A percentile compares a stretch with the other conserved stretches of the same genome.
Conservation (phyloP, 2,329 filamentous ascomycete genomes). For the Arthroderma uncinatum region DNA sequence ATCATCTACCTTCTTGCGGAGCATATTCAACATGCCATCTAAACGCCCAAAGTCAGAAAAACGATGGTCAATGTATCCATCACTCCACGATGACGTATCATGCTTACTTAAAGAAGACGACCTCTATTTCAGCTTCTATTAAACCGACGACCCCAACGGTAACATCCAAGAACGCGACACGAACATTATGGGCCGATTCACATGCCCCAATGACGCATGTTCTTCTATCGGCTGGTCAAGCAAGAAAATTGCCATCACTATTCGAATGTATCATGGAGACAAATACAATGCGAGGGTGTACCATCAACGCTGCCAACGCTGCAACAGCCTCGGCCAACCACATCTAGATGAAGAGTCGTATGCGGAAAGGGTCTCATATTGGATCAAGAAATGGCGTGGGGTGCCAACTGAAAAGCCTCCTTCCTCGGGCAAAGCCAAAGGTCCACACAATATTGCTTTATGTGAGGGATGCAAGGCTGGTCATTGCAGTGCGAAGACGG, state of each 20-base stretch:
- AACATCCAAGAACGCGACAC: constrained; percentile 28
- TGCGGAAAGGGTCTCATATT: constrained; percentile 34
- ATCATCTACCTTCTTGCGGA: too few relatives aligned
- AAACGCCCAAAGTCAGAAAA: neutral
- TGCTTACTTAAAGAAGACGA: constrained; percentile 21
- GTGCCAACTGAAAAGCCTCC: constrained; percentile 19
- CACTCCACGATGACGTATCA: constrained; percentile 24
- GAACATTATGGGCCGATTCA: constrained; percentile 35
- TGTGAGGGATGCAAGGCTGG: constrained; percentile 28
- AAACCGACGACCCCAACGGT: constrained; percentile 19
- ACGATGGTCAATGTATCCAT: constrained; percentile 27
- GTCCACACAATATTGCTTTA: constrained; percentile 20
- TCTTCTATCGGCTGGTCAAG: constrained; percentile 28
- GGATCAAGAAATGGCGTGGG: constrained; percentile 33
- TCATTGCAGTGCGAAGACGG: constrained; percentile 17
- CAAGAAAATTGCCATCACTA: constrained; percentile 34
- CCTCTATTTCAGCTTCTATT: constrained; percentile 26
- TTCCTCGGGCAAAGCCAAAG: constrained; percentile 15
- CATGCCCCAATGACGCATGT: constrained; percentile 28
- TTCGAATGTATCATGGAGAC: constrained; percentile 29
- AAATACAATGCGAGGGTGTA: constrained; percentile 39
- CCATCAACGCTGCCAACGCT: constrained; percentile 32
- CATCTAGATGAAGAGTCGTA: constrained; percentile 30
- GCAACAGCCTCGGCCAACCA: constrained; percentile 26
- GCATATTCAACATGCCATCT: neutral